Evolutionary conservation across 768 basidiomycete genomes (phyloP).

Genomic region (Pulveroboletus ravenelii): DNA sequence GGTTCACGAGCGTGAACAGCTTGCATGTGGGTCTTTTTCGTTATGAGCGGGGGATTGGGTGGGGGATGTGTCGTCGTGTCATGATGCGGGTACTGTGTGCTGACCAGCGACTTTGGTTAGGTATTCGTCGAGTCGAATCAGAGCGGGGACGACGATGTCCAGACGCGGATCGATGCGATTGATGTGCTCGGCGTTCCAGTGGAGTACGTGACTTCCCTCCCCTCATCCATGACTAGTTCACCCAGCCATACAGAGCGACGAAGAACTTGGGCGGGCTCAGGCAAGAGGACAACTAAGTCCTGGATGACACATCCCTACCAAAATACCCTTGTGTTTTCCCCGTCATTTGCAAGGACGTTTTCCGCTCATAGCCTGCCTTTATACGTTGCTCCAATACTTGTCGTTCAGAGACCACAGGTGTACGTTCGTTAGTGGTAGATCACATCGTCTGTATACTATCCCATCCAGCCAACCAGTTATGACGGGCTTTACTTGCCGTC

Average conservation of each 20-base stretch:
- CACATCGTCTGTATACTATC: neutral
- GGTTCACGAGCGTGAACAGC: slow-evolving; percentile 65
- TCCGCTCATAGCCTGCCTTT: too few relatives aligned
- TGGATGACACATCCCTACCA: neutral
- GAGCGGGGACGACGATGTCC: slow-evolving; percentile 46
- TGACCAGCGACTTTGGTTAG: slow-evolving; percentile 31
- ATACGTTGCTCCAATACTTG: neutral
- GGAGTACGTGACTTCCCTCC: slow-evolving; percentile 40
- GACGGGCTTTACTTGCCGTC: slow-evolving; percentile 51
- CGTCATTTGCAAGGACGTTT: neutral
- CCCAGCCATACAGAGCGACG: slow-evolving; percentile 26
- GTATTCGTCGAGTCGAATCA: slow-evolving; percentile 70
- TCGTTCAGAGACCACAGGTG: neutral
- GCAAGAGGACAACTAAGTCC: slow-evolving; percentile 28
- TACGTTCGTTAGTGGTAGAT: slow-evolving; percentile 6
- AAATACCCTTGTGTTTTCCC: neutral
- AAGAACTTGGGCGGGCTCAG: slow-evolving; percentile 37
- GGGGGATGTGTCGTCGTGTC: neutral
- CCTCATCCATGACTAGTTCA: slow-evolving; percentile 3
- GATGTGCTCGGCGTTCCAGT: slow-evolving; percentile 59
- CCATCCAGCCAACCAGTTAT: neutral
- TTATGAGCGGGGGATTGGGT: too few relatives aligned
- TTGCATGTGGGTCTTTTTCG: slow-evolving; percentile 44
- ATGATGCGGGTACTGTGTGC: neutral
- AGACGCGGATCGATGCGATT: slow-evolving; percentile 60